Base-by-base conservation (phyloP, 257 asterid species). In the Solanum dulcamara region DNA sequence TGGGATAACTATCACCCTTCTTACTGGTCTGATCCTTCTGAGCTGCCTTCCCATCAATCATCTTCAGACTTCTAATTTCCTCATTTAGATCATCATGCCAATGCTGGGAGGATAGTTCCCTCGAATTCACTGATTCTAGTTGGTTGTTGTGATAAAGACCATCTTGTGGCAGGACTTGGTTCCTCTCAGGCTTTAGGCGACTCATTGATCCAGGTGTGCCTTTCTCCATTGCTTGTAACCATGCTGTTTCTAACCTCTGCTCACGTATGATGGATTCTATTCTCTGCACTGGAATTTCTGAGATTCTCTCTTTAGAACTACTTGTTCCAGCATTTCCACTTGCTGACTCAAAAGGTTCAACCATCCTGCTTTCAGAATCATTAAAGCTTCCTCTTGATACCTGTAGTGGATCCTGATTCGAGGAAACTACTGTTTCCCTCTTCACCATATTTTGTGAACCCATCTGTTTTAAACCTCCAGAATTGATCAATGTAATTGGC, bases 211-310 rank as follows among this genome's bases (percentile, higher is more conserved):
- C 97, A 22, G 96, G 92, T 26, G 94, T 90, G 85, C 95, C 93
- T 87, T 92, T 95, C 89, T 95, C 99, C 95, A 88, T 89, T 11
- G 97, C 98, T 86, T 94, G 99, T 86, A 95, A 87, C 99, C 98
- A 92, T 2, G 99, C 97, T 62, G 99, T 92, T 91, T 97, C 99
- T 68, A 94, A 59, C 84, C 94, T 91, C 89, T 94, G 99, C 85
- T 95, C 98, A 15, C 87, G 95, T 85, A 94, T 94, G 42, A 95
- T 94, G 84, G 98, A 94, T 81, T 94, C 97, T 33, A 93, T 92
- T 86, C 98, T 94, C 90, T 90, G 94, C 53, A 85, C 91, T 0
- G 96, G 98, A 82, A 87, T 84, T 50, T 89, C 90, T 5, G 92
- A 68, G 84, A 86, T 91, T 80, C 90, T 84, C 83, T 90, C 94